These are phyloP conservation scores for Cudoniella acicularis DNA, from an alignment of 495 filamentous ascomycete genomes.

Conservation along the genomic window DNA sequence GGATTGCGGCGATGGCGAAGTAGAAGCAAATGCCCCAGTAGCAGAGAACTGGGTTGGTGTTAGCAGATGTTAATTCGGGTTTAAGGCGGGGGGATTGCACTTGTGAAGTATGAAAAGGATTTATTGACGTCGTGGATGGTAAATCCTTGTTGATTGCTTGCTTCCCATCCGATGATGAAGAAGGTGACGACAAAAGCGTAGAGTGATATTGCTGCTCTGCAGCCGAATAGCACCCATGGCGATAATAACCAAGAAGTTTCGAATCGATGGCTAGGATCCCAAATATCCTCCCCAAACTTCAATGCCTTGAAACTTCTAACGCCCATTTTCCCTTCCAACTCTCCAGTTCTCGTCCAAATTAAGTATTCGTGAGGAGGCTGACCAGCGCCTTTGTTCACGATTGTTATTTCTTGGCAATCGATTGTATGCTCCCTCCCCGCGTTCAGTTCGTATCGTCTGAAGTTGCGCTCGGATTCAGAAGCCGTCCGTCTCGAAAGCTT, in stretches of 20 bases:
- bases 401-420: too few species aligned
- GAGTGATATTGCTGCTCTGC: conserved; percentile 59
- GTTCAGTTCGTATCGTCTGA: too few species aligned
- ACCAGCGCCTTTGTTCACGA: too few species aligned
- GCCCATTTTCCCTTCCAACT: conserved; percentile 7
- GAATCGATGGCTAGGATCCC: conserved; percentile 61
- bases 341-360: too few species aligned
- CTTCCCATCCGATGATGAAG: conserved; percentile 61
- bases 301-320: conserved; percentile 22
- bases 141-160: conserved; percentile 30
- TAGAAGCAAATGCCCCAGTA: conserved; percentile 84
- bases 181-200: conserved; percentile 71
- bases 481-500: conserved; percentile 33
- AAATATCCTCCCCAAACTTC: conserved; percentile 39
- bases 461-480: conserved; percentile 30
- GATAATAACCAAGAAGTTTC: conserved; percentile 73
- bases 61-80: conserved; percentile 23
- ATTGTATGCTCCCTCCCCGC: background rate
- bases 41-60: conserved; percentile 42
- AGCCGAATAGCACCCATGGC: conserved; percentile 53
- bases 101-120: conserved; percentile 76
- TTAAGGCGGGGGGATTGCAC: background rate
- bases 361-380: too few species aligned
- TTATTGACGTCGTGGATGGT: conserved; percentile 31
- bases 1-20: conserved; percentile 56